Evolutionary conservation across 1,139 yeast genomes (phyloP), one percentile per base, ranked within the genome.

Genomic region (Candida glucosophila): DNA sequence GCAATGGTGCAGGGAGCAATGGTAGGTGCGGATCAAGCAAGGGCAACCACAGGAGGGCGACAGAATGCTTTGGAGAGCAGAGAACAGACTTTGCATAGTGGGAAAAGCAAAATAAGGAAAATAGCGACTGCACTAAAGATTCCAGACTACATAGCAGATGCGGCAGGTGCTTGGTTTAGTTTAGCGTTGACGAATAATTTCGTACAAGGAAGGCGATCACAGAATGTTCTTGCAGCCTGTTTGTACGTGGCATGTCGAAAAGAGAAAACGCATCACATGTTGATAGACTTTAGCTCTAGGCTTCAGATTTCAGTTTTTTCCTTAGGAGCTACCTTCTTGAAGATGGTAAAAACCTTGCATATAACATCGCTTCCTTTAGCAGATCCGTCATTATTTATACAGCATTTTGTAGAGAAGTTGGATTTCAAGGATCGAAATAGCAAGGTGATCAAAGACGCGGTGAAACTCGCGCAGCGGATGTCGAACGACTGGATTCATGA

Each of bases 1-100:
- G 96, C 98, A 18, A 74, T 82, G 32, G 95, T 90, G 2, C 95
- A 86, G 39, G 99, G 99, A 44, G 75, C 93, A 22, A 88, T 83
- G 67, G 78, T 90, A 22, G 83, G 86, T 21, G 79, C 85, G 0
- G 97, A 85, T 45, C 96, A 88, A 52, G 63, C 80, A 5, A 73
- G 80, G 50, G 94, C 88, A 0, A 62, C 76, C 4, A 72, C 69
- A 38, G 67, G 69, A 26, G 82, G 81, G 27, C 49, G 78, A 30
- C 71, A 70, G 29, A 77, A 75, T 39, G 77, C 86, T 20, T 67
- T 79, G 59, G 95, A 86, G 41, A 77, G 92, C 19, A 63, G 96
- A 24, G 95, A 83, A 38, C 92, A 85, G 43, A 90, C 98, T 0
- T 52, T 88, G 20, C 73, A 74, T 26, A 86, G 82, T 47, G 96